Percentiles rank a stretch among this genome's conserved stretches.
Evolutionary conservation across 805 yeast genomes (phyloP).

Genomic region (Yarrowia phangngaensis): DNA sequence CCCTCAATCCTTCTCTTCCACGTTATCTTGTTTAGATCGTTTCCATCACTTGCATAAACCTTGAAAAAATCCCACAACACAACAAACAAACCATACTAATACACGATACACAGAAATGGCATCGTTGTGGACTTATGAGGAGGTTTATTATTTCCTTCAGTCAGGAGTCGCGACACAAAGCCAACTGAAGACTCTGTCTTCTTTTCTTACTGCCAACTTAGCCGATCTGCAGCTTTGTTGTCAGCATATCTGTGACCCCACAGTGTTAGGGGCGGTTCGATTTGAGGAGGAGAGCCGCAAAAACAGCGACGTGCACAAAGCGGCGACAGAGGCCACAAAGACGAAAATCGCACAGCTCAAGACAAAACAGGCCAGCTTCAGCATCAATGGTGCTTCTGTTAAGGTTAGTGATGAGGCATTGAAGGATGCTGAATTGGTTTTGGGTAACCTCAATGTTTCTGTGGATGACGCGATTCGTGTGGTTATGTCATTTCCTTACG

Average conservation of each 20-base stretch:
- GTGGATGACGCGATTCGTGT: conserved; percentile 6
- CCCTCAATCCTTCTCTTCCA: no score
- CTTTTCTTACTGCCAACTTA: conserved; percentile 16
- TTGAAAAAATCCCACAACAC: conserved; percentile 19
- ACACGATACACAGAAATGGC: no score
- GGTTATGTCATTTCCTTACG: conserved; percentile 12
- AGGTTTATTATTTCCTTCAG: conserved; percentile 15
- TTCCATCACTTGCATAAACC: conserved; percentile 2
- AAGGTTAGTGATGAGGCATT: background rate
- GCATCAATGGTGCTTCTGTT: conserved; percentile 7
- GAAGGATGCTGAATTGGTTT: conserved; percentile 15
- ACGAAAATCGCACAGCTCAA: conserved; percentile 8
- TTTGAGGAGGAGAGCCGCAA: conserved; percentile 25
- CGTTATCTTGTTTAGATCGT: background rate
- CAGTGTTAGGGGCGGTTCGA: conserved; percentile 5
- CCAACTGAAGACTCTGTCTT: background rate
- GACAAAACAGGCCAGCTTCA: background rate
- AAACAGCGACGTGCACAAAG: conserved; percentile 18
- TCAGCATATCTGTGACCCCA: conserved; percentile 6
- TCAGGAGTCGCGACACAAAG: background rate
- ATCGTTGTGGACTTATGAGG: conserved; percentile 23
- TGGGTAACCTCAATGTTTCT: conserved; percentile 14
- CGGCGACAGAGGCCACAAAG: conserved; percentile 9
- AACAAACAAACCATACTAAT: conserved; percentile 5
- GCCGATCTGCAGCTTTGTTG: conserved; percentile 8